A percentile compares a stretch with the other conserved stretches of the same genome.
Evolutionary conservation across 2,329 filamentous ascomycete species (phyloP).

Genomic region (Amauroascus niger): DNA sequence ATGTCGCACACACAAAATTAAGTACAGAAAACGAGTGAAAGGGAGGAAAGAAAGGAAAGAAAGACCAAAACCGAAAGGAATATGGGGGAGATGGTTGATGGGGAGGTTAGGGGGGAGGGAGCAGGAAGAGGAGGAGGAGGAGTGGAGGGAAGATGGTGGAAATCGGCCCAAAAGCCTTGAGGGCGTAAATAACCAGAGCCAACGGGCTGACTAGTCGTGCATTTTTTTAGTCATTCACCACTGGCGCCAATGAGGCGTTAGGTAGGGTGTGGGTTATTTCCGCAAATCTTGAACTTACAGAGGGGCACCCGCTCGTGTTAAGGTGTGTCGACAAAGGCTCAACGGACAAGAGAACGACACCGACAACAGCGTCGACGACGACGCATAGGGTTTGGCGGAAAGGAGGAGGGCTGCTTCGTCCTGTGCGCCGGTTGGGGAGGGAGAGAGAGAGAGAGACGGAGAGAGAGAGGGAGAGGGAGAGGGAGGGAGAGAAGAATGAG

Average conservation of each 20-base stretch:
- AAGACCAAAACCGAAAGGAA: slow-evolving; percentile 19
- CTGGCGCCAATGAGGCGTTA: slow-evolving; percentile 9
- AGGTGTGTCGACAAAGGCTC: not conserved
- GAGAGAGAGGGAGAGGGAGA: slow-evolving; percentile 17
- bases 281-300: not conserved
- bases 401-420: slow-evolving; percentile 4
- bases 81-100: slow-evolving; percentile 17
- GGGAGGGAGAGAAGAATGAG: slow-evolving; percentile 12
- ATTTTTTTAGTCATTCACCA: slow-evolving; percentile 7
- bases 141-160: slow-evolving; percentile 19
- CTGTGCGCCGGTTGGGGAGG: slow-evolving; percentile 6
- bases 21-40: slow-evolving; percentile 4
- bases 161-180: slow-evolving; percentile 1
- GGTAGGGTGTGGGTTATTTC: slow-evolving; percentile 1
- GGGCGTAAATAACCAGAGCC: slow-evolving; percentile 1
- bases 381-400: slow-evolving; percentile 14
- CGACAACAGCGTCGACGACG: slow-evolving; percentile 24
- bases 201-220: slow-evolving; percentile 8
- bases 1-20: not conserved
- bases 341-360: slow-evolving; percentile 24
- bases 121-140: not conserved
- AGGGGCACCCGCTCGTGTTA: not conserved
- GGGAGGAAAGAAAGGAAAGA: slow-evolving; percentile 17
- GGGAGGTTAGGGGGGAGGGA: slow-evolving; percentile 7
- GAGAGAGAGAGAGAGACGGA: slow-evolving; percentile 1